Conservation (phyloP, 345 rosid genomes). For the Eutrema heterophyllum region DNA sequence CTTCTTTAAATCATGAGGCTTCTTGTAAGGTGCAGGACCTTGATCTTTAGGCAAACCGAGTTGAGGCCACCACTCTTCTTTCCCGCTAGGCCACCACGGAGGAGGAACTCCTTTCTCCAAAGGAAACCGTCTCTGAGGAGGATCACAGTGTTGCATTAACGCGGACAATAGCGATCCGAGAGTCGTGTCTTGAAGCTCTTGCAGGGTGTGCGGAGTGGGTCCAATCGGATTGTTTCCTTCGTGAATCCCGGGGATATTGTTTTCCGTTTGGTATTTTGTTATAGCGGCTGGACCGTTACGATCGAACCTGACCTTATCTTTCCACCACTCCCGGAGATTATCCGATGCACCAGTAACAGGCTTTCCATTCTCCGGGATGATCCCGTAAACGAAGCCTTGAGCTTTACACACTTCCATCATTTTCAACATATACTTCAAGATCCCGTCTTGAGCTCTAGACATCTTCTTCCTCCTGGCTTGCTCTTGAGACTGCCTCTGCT, state of each 20-base stretch:
- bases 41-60: conserved; percentile 67
- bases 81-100: conserved; percentile 97
- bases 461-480: conserved; percentile 99
- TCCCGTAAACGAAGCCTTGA: conserved; percentile 93
- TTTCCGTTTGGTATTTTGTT: conserved; percentile 71
- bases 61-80: conserved; percentile 93
- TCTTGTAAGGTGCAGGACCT: conserved; percentile 84
- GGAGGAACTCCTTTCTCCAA: conserved; percentile 85
- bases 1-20: conserved; percentile 97
- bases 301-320: conserved; percentile 95
- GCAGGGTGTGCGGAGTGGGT: conserved; percentile 57
- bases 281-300: conserved; percentile 97
- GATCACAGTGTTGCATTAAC: conserved; percentile 96
- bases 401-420: conserved; percentile 97
- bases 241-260: conserved; percentile 45
- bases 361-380: conserved; percentile 95
- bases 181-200: conserved; percentile 97
- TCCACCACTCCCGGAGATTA: conserved; percentile 98
- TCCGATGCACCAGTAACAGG: conserved; percentile 95
- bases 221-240: conserved; percentile 57
- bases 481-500: conserved; percentile 77
- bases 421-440: conserved; percentile 97
- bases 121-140: conserved; percentile 91
- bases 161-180: conserved; percentile 90
- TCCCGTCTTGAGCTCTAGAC: conserved; percentile 99